Evolutionary conservation across 148 eudicot genomes (phyloP).

Genomic region (Persicaria maculosa): DNA sequence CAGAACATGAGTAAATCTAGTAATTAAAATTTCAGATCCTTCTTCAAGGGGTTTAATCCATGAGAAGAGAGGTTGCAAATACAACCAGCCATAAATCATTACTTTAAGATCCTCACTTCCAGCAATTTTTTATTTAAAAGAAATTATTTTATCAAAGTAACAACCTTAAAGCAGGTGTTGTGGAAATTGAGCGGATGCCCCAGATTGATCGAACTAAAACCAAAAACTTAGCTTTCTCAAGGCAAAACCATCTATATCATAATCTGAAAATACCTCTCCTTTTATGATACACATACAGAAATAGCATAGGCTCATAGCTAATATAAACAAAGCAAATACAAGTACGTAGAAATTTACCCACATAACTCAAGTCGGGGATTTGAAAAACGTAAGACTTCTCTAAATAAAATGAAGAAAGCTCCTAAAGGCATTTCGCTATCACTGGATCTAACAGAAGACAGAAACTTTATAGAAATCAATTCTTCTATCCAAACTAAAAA

Average conservation of each 20-base stretch:
- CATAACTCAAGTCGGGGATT: no score
- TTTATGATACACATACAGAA: not conserved
- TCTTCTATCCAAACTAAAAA: not conserved
- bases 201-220: not conserved
- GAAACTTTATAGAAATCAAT: not conserved
- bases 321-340: not conserved
- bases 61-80: not conserved
- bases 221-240: not conserved
- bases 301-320: not conserved
- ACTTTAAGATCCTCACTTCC: not conserved
- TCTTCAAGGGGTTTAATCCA: not conserved
- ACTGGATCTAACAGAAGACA: not conserved
- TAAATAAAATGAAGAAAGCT: not conserved
- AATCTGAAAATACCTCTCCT: not conserved
- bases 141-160: not conserved
- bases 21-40: not conserved
- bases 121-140: no score
- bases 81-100: slow-evolving; percentile 5
- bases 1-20: not conserved
- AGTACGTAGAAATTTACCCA: not conserved
- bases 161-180: not conserved
- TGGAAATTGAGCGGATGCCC: not conserved
- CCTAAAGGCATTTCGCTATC: not conserved
- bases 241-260: not conserved
- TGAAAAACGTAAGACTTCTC: no score